Base-by-base conservation (phyloP, 106 monocot species). In the Acanthochlamys bracteata region DNA sequence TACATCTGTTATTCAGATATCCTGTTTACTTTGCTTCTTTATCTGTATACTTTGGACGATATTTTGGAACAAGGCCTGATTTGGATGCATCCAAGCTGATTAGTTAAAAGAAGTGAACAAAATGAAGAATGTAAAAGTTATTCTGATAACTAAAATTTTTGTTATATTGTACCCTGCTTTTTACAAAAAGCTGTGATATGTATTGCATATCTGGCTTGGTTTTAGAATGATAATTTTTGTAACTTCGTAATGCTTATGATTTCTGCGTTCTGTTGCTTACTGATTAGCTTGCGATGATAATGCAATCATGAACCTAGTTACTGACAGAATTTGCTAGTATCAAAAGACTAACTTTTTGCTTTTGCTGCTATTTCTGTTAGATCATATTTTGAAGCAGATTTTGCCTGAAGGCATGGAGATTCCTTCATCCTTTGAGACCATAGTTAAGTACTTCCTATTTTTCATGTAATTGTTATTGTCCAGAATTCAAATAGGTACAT, bases 401-500 rank as follows among this genome's bases (percentile, higher is more conserved):
- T 70, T 98, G 47, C 98, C 92, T 20, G 55, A 68, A 57, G 92
- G 83, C 60, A 64, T 79, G 45, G 98, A 98, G 70, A 85, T 86
- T 11, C 98, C 98, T 60, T 88, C 98, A 68, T 98, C 98, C 59
- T 98, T 98, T 78, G 98, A 98, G 69, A 98, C 98, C 75, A 79
- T 89, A 81, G 98, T 83, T 98, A 91, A 88, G 90, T 79, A 71
- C 49, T 77, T 23, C 39, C 62, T 59, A 53, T 49, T 19, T 24
- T 41, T 25, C 24, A 62, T 54, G 19, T 8, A 4, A 10, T 54
- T 54, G n/a, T n/a, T n/a, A n/a, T n/a, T n/a, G n/a, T n/a, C n/a
- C n/a, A n/a, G n/a, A n/a, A n/a, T n/a, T n/a, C n/a, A n/a, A n/a
- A n/a, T n/a, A n/a, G n/a, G n/a, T n/a, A n/a, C n/a, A n/a, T n/a